These are phyloP conservation scores for Monosporozyma siamensis DNA, from an alignment of 805 yeast species.

Conservation along the genomic window DNA sequence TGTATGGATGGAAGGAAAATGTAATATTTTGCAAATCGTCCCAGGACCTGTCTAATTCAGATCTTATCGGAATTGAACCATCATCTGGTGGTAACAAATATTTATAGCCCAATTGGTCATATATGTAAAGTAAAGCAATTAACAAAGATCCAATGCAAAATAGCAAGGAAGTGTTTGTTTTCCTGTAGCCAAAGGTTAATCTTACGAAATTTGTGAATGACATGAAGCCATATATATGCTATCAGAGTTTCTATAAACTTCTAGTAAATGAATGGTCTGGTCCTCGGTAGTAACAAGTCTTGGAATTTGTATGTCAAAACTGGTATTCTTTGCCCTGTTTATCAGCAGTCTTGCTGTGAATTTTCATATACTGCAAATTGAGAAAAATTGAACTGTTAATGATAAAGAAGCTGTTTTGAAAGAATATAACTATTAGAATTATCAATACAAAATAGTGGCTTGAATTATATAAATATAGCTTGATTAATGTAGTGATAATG, in stretches of 20 bases:
- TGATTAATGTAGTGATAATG: too few species aligned
- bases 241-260: background rate
- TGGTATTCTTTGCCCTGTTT: too few species aligned
- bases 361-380: too few species aligned
- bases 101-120: conserved; percentile 15
- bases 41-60: conserved; percentile 41
- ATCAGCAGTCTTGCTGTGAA: too few species aligned
- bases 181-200: conserved; percentile 58
- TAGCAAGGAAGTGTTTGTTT: conserved; percentile 55
- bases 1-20: conserved; percentile 62
- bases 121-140: conserved; percentile 33
- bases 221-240: conserved; percentile 1
- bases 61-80: conserved; percentile 33
- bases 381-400: too few species aligned
- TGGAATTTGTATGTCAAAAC: too few species aligned
- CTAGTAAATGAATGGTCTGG: background rate
- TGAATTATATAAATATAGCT: too few species aligned
- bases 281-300: too few species aligned
- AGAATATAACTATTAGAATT: too few species aligned
- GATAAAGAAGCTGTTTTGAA: too few species aligned
- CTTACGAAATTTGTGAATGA: conserved; percentile 27
- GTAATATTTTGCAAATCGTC: conserved; percentile 62
- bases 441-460: too few species aligned
- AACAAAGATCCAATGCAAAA: conserved; percentile 39
- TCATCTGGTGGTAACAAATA: conserved; percentile 21